A percentile compares a stretch with the other conserved stretches of the same genome.
These are phyloP conservation scores for Pulveroboletus sp. DNA, from an alignment of 768 basidiomycete genomes.

Conservation along the genomic window DNA sequence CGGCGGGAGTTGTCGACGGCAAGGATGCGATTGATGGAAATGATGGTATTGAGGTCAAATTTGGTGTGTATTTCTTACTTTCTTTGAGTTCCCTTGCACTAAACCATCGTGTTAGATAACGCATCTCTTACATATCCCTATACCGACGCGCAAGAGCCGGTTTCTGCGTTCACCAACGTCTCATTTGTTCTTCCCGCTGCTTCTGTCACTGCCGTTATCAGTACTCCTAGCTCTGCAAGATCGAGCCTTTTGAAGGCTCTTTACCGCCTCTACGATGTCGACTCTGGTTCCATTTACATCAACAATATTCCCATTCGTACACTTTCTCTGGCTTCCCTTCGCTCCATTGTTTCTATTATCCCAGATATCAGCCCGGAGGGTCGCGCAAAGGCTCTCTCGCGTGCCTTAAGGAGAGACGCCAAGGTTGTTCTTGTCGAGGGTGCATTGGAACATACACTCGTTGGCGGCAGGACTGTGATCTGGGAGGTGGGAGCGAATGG, in stretches of 20 bases:
- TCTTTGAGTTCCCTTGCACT: not conserved
- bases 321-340: slow-evolving; percentile 76
- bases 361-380: slow-evolving; percentile 63
- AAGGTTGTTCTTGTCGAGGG: slow-evolving; percentile 28
- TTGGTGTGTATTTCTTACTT: slow-evolving; percentile 49
- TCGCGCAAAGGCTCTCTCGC: slow-evolving; percentile 24
- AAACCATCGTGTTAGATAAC: slow-evolving; percentile 49
- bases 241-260: slow-evolving; percentile 83
- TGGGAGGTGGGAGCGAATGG: slow-evolving; percentile 23
- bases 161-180: slow-evolving; percentile 67
- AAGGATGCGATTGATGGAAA: slow-evolving; percentile 72
- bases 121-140: slow-evolving; percentile 77
- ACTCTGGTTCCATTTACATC: slow-evolving; percentile 75
- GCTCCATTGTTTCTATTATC: slow-evolving; percentile 84
- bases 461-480: slow-evolving; percentile 23
- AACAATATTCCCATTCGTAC: slow-evolving; percentile 88
- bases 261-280: slow-evolving; percentile 90
- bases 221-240: slow-evolving; percentile 79
- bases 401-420: slow-evolving; percentile 22
- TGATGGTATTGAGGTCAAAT: slow-evolving; percentile 78
- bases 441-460: slow-evolving; percentile 16
- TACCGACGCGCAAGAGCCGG: slow-evolving; percentile 50
- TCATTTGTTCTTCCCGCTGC: slow-evolving; percentile 89
- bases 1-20: slow-evolving; percentile 82
- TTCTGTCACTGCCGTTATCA: slow-evolving; percentile 86